Evolutionary conservation across 108 stramenopile genomes (phyloP), one percentile per base, ranked within the genome.

Genomic region (Conticribra weissflogii): DNA sequence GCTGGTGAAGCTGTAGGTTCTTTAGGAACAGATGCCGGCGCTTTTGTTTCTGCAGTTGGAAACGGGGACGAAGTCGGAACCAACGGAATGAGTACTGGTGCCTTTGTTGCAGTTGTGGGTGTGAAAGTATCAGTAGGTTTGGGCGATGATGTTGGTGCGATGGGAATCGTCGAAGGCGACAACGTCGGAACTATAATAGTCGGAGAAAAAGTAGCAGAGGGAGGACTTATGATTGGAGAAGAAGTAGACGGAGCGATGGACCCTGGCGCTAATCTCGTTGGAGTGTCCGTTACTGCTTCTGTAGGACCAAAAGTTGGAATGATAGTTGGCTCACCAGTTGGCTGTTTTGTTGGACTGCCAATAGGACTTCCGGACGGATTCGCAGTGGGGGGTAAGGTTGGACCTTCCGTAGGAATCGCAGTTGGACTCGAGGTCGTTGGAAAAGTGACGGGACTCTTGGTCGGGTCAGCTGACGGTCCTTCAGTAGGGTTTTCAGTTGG

Each of bases 401-500:
- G 14, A 54, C 23, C 22, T n/a, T n/a, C n/a, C n/a, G n/a, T n/a
- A 23, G 53, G 9, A 54, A 19, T 23, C 2, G 9, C 21, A 19
- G 53, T 34, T 21, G 59, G 59, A 24, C n/a, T 19, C 2, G 36
- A 2, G 30, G 44, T 25, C 44, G 59, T 59, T 19, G 17, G 29
- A 44, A 5, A 1, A 44, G 32, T 18, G 18, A 21, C 7, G 5
- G 34, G 27, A 31, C n/a, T 15, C 3, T n/a, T 25, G n/a, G 67
- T 59, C 59, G 68, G 55, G 22, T 46, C 29, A 14, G 33, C 58
- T 34, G 68, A 50, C 2, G 49, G 49, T 41, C 36, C 47, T 14
- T 52, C 49, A 1, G 63, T 65, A 12, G 63, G 72, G 34, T 51
- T 19, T 12, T 53, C 18, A 45, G 65, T 45, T 44, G 72, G 62